phyloP scores from a whole-genome alignment of 306 rosid genomes.

The Vigna nakashimae region DNA sequence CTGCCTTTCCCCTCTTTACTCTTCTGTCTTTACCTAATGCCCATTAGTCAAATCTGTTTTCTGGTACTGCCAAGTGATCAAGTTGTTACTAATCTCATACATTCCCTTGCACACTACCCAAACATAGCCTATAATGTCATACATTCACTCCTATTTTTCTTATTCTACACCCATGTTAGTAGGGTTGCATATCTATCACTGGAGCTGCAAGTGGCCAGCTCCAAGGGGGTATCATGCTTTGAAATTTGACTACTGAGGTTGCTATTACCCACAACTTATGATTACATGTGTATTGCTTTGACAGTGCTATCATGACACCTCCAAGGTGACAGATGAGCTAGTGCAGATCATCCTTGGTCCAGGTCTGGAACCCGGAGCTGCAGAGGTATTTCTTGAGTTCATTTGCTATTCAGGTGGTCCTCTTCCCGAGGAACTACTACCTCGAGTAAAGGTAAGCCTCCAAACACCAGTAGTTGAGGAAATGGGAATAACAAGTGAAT shows the following conservation, averaged over 20 bases:
- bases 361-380: constrained; percentile 95
- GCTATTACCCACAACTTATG: constrained; percentile 25
- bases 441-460: constrained; percentile 73
- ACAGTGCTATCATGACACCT: constrained; percentile 92
- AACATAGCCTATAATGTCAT: not conserved
- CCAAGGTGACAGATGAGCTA: constrained; percentile 89
- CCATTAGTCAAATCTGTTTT: not conserved
- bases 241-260: constrained; percentile 19
- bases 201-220: constrained; percentile 15
- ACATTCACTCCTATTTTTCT: constrained; percentile 10
- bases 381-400: constrained; percentile 89
- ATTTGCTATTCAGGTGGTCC: constrained; percentile 96
- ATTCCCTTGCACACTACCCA: not conserved
- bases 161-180: not conserved
- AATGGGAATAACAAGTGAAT: constrained; percentile 26
- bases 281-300: constrained; percentile 43
- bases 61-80: not conserved
- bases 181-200: constrained; percentile 11
- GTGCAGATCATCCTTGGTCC: constrained; percentile 86
- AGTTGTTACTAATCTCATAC: not conserved
- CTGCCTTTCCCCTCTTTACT: constrained; percentile 1
- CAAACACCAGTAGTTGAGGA: not conserved
- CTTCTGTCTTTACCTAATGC: not conserved
- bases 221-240: constrained; percentile 30
- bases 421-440: constrained; percentile 94